Percentiles rank a stretch among this genome's conserved stretches.
phyloP scores from a whole-genome alignment of 2,329 filamentous ascomycete genomes.

The Arthrinium phaeospermum region DNA sequence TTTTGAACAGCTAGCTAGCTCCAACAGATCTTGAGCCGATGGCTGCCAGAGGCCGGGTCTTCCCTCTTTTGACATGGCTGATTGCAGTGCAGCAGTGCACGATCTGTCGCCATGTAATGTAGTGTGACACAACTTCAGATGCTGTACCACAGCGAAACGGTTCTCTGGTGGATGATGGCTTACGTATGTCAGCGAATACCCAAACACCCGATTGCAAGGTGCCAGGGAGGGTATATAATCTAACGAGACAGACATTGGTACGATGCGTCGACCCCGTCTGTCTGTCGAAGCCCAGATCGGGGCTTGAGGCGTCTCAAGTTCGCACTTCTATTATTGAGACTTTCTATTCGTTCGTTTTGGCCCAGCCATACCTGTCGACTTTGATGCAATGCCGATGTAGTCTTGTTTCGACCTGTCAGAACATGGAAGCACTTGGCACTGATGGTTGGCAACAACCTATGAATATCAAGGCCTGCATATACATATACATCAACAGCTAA shows the following conservation, averaged over 20 bases:
- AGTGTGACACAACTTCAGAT: not conserved
- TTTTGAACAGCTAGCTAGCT: not conserved
- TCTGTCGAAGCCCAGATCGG: not conserved
- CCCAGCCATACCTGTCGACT: not conserved
- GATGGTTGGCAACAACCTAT: not conserved
- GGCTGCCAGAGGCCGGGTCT: not conserved
- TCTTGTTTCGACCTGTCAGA: not conserved
- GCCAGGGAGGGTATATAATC: constrained; percentile 15
- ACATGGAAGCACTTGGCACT: too few species aligned
- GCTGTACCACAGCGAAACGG: not conserved
- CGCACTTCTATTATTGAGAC: constrained; percentile 3
- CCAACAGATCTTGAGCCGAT: constrained; percentile 4
- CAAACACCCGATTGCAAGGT: not conserved
- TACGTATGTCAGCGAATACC: not conserved
- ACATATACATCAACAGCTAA: not conserved
- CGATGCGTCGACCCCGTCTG: not conserved
- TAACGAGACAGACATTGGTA: not conserved
- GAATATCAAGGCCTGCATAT: not conserved
- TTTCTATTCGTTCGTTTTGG: not conserved
- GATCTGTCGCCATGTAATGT: not conserved
- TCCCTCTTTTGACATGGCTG: not conserved
- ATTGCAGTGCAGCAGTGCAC: constrained; percentile 14
- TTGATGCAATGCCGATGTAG: not conserved
- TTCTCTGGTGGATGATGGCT: constrained; percentile 9
- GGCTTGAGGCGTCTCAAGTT: not conserved